Percentiles rank a stretch among this genome's conserved stretches.
Evolutionary conservation across 1,284 basidiomycete genomes (phyloP).

Genomic region (Irpex sp.): DNA sequence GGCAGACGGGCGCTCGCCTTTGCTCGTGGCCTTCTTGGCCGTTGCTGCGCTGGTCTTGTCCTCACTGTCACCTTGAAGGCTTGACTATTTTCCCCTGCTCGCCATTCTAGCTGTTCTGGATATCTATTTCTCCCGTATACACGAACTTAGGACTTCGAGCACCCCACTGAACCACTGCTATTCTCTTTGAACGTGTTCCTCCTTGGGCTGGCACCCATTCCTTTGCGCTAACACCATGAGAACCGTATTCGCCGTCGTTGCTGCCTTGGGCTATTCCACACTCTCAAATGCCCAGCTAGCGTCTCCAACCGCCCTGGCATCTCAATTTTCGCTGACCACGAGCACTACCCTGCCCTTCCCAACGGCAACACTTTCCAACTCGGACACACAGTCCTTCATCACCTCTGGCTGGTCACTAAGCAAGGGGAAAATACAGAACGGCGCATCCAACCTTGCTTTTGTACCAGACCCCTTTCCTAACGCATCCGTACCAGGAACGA

Average conservation of each 20-base stretch:
- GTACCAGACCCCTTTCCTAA: slow-evolving; percentile 64
- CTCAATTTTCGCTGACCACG: slow-evolving; percentile 53
- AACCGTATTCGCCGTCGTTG: neutral
- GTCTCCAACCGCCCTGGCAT: slow-evolving; percentile 40
- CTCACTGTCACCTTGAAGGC: neutral
- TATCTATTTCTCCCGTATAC: neutral
- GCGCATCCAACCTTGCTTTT: slow-evolving; percentile 52
- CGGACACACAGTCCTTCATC: slow-evolving; percentile 51
- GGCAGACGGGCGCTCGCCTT: neutral
- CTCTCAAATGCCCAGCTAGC: slow-evolving; percentile 13
- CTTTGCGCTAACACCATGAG: neutral
- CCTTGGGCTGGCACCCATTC: neutral
- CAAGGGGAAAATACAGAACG: slow-evolving; percentile 58
- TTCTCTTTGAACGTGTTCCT: neutral
- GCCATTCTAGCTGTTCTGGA: neutral
- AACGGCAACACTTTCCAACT: slow-evolving; percentile 50
- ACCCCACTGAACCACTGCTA: neutral
- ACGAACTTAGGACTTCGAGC: neutral
- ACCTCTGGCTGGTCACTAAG: slow-evolving; percentile 57
- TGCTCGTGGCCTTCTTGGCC: neutral
- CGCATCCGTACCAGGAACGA: slow-evolving; percentile 32
- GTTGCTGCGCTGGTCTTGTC: neutral
- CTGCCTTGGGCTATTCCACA: neutral
- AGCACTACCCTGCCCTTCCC: slow-evolving; percentile 67
- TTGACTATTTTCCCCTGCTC: neutral